Evolutionary conservation across 2,329 filamentous ascomycete species (phyloP), one percentile per base, ranked within the genome.

Genomic region (Aspergillus intermedius): DNA sequence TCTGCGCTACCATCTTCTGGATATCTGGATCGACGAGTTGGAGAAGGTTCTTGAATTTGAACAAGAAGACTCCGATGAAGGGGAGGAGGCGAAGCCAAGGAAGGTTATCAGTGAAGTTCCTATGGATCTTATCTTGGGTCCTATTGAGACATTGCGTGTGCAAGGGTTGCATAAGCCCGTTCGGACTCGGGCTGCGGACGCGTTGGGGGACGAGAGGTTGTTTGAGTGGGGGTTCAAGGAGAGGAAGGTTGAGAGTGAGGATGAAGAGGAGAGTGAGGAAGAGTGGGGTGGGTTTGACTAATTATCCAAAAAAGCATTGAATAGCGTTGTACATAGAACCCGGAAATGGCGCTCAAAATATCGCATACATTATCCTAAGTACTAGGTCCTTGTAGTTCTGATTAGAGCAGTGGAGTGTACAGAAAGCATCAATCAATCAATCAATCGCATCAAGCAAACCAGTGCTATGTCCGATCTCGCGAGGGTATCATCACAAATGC

Each of bases 21-120:
- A 98, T 72, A 79, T 97, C 47, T 97, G 87, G 82, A 79, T 95
- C 7, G 93, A 97, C 67, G 91, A 96, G 76, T 69, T 91, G 60
- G 87, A 91, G 68, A 84, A 83, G 62, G 80, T 82, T 30, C 80
- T 83, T 46, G 74, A 79, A 10, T 69, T 71, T 6, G 41, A 43
- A n/a, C 17, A 40, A 32, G 71, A 69, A 8, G 69, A 71, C 9
- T 64, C 64, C 10, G 61, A 61, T 3, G 60, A 61, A 5, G 61
- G 60, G 9, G 62, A 68, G 45, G 53, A 61, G 3, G 60, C 67
- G 22, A 54, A 50, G 19, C 57, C 49, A 35, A 57, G 61, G 22
- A 69, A 66, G 52, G 60, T 69, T 40, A 64, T 66, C 48, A 61
- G 60, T 2, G 64, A 66, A 46, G 57, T 70, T 30, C 69, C 70